A percentile compares a stretch with the other conserved stretches of the same genome.
Evolutionary conservation across 495 filamentous ascomycete genomes (phyloP).

Genomic region (Coniosporium apollinis): DNA sequence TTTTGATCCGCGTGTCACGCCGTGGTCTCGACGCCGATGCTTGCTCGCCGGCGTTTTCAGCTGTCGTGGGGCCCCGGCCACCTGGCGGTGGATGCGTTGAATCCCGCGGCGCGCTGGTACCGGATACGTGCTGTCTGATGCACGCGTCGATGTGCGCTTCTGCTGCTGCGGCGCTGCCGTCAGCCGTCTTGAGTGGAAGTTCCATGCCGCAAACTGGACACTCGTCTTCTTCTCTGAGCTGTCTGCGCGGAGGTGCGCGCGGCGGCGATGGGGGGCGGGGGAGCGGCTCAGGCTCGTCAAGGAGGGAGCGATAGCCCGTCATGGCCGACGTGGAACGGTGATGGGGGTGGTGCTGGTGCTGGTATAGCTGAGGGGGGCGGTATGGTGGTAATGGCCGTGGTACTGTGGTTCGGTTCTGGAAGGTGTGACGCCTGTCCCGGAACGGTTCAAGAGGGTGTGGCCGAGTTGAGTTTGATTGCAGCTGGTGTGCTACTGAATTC

Average conservation of each 20-base stretch:
- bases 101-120: constrained; percentile 3
- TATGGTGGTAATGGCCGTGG: constrained; percentile 2
- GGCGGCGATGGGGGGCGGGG: constrained; percentile 6
- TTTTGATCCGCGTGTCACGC: constrained; percentile 7
- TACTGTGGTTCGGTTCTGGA: no score
- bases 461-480: no score
- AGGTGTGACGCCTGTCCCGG: no score
- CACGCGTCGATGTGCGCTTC: constrained; percentile 66
- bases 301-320: no score
- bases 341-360: not conserved
- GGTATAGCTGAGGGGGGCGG: not conserved
- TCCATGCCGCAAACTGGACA: constrained; percentile 75
- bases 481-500: no score
- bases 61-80: constrained; percentile 5
- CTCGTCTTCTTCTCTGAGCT: constrained; percentile 57
- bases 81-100: not conserved
- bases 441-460: no score
- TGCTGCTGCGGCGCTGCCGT: constrained; percentile 44
- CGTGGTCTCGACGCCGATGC: constrained; percentile 2
- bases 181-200: constrained; percentile 47
- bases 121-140: constrained; percentile 37
- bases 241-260: constrained; percentile 5
- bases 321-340: not conserved
- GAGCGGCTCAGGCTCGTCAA: no score
- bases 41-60: not conserved